Conservation (phyloP, 306 rosid species). For the Quercus ilex region DNA sequence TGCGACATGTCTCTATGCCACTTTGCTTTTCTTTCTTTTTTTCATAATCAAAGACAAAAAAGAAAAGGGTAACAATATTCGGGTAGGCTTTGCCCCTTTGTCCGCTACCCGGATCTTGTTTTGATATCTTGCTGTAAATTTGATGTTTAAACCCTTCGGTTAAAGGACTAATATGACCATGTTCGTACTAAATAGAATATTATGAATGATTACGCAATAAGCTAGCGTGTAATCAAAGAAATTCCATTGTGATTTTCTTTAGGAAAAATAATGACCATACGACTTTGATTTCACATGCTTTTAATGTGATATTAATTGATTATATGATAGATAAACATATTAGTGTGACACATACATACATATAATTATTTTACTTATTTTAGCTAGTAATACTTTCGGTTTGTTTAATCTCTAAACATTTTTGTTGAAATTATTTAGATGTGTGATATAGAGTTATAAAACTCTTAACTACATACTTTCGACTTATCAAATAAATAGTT, state of each 20-base stretch:
- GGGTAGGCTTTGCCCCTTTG: constrained; percentile 6
- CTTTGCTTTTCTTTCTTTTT: constrained; percentile 14
- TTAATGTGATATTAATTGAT: too few relatives aligned
- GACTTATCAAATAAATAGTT: not conserved
- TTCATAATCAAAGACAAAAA: not conserved
- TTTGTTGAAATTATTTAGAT: too few relatives aligned
- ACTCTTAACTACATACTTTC: too few relatives aligned
- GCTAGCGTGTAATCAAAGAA: constrained; percentile 20
- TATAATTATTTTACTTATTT: too few relatives aligned
- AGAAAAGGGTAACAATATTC: not conserved
- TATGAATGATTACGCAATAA: not conserved
- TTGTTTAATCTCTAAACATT: too few relatives aligned
- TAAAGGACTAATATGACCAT: not conserved
- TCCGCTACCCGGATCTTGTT: constrained; percentile 21
- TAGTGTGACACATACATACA: too few relatives aligned
- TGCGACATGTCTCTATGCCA: constrained; percentile 13
- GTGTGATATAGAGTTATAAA: too few relatives aligned
- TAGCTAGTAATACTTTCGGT: too few relatives aligned
- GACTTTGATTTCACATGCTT: not conserved
- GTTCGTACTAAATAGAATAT: constrained; percentile 17
- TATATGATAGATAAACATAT: too few relatives aligned
- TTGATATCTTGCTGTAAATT: not conserved
- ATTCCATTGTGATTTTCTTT: not conserved
- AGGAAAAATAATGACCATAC: not conserved
- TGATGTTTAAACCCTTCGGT: constrained; percentile 3